Evolutionary conservation across 2,329 filamentous ascomycete genomes (phyloP).

Genomic region (Exophiala mesophila): DNA sequence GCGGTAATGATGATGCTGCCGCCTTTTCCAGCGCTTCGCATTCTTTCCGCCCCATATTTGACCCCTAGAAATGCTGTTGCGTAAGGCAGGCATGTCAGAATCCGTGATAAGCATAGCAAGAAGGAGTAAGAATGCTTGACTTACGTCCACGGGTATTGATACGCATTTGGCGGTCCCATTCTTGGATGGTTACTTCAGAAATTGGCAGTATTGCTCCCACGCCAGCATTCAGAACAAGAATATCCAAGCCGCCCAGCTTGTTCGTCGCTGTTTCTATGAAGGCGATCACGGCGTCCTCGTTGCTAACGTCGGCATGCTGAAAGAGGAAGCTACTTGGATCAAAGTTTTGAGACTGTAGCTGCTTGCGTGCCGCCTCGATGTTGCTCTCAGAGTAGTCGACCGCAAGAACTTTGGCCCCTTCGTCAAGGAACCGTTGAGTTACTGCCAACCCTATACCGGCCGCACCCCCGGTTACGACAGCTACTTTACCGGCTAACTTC

Average conservation of each 20-base stretch:
- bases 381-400: slow-evolving; percentile 22
- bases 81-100: too few species aligned
- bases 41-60: slow-evolving; percentile 36
- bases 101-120: too few species aligned
- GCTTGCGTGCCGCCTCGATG: slow-evolving; percentile 4
- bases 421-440: slow-evolving; percentile 36
- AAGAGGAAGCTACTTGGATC: background rate
- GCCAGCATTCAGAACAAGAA: slow-evolving; percentile 32
- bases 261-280: slow-evolving; percentile 8
- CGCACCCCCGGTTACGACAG: slow-evolving; percentile 29
- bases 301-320: slow-evolving; percentile 8
- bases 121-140: background rate
- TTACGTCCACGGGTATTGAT: slow-evolving; percentile 30
- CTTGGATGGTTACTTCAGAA: slow-evolving; percentile 46
- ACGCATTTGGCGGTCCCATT: slow-evolving; percentile 36
- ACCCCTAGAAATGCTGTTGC: slow-evolving; percentile 32
- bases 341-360: slow-evolving; percentile 5
- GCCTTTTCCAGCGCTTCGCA: slow-evolving; percentile 37
- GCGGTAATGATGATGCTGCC: slow-evolving; percentile 40
- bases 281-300: slow-evolving; percentile 9
- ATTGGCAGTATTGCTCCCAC: slow-evolving; percentile 53
- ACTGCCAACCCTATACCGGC: slow-evolving; percentile 38
- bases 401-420: slow-evolving; percentile 37
- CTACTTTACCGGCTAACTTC: slow-evolving; percentile 36
- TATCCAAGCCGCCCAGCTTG: slow-evolving; percentile 8